phyloP scores from a whole-genome alignment of 768 basidiomycete species.

The Amanita inopinata region DNA sequence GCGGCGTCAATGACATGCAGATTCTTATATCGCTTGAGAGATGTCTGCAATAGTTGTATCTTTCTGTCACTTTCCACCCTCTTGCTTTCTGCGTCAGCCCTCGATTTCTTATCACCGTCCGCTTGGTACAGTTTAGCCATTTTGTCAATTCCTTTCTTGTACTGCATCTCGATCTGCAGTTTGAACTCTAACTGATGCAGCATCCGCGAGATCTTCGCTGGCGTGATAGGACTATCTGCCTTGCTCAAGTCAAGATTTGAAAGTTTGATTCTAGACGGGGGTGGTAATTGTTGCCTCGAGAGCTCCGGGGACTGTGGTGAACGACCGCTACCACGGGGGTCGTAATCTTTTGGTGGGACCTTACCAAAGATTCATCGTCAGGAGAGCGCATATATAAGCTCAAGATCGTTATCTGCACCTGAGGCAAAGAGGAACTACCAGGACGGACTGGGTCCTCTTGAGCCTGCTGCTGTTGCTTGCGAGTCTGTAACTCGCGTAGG shows the following conservation, averaged over 20 bases:
- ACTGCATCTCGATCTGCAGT: constrained; percentile 95
- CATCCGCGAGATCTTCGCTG: constrained; percentile 95
- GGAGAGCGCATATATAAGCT: constrained; percentile 14
- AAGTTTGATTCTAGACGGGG: constrained; percentile 54
- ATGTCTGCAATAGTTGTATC: constrained; percentile 84
- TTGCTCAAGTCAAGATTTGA: constrained; percentile 91
- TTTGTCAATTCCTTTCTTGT: constrained; percentile 97
- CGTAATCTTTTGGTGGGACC: constrained; percentile 46
- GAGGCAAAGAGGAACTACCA: constrained; percentile 32
- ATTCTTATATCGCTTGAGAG: constrained; percentile 94
- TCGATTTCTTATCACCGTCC: constrained; percentile 95
- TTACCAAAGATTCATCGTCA: constrained; percentile 19
- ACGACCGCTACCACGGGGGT: constrained; percentile 28
- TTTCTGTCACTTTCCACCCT: constrained; percentile 93
- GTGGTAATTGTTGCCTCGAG: constrained; percentile 25
- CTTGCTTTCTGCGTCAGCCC: constrained; percentile 89
- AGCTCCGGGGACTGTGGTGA: constrained; percentile 29
- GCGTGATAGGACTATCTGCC: constrained; percentile 93
- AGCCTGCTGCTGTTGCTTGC: constrained; percentile 57
- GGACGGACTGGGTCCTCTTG: constrained; percentile 47
- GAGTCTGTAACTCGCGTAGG: constrained; percentile 71
- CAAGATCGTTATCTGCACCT: constrained; percentile 21
- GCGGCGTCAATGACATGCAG: constrained; percentile 87
- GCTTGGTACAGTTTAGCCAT: constrained; percentile 96
- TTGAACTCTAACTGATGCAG: constrained; percentile 99